phyloP scores from a whole-genome alignment of 495 filamentous ascomycete genomes.

The Daldinia decipiens region DNA sequence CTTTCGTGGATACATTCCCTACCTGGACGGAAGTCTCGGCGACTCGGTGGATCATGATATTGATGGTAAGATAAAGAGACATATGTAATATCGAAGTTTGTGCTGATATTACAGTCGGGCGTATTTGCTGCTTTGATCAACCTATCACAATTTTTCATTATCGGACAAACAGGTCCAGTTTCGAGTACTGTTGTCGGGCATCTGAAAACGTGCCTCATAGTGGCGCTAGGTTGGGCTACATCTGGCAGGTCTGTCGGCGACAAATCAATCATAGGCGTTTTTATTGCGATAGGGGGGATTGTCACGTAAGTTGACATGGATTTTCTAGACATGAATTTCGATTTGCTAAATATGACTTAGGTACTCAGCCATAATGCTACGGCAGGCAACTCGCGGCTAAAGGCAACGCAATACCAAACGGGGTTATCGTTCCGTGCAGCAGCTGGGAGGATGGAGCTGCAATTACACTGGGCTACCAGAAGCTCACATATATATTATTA shows the following conservation, averaged over 20 bases:
- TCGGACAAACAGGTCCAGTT: conserved; percentile 74
- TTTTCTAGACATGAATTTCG: not conserved
- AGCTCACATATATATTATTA: conserved; percentile 1
- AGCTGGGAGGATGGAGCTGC: conserved; percentile 8
- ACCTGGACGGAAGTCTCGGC: conserved; percentile 59
- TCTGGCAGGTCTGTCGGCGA: conserved; percentile 63
- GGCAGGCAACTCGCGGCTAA: conserved; percentile 32
- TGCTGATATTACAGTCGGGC: conserved; percentile 58
- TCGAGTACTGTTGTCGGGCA: conserved; percentile 79
- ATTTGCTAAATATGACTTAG: conserved; percentile 41
- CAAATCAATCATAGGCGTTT: conserved; percentile 62
- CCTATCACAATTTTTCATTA: conserved; percentile 79
- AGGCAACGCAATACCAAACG: not conserved
- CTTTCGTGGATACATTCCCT: conserved; percentile 72
- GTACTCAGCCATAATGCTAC: conserved; percentile 65
- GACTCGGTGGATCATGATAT: conserved; percentile 64
- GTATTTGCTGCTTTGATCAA: conserved; percentile 75
- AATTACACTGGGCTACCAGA: not conserved
- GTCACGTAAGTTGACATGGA: conserved; percentile 55
- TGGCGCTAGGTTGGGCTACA: conserved; percentile 65
- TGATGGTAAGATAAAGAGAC: conserved; percentile 55
- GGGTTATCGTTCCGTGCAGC: conserved; percentile 6
- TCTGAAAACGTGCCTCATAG: conserved; percentile 69
- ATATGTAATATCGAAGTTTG: conserved; percentile 25
- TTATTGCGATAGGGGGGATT: conserved; percentile 65